These are phyloP conservation scores for Xylariaceae sp. DNA, from an alignment of 2,329 filamentous ascomycete genomes.

Conservation along the genomic window DNA sequence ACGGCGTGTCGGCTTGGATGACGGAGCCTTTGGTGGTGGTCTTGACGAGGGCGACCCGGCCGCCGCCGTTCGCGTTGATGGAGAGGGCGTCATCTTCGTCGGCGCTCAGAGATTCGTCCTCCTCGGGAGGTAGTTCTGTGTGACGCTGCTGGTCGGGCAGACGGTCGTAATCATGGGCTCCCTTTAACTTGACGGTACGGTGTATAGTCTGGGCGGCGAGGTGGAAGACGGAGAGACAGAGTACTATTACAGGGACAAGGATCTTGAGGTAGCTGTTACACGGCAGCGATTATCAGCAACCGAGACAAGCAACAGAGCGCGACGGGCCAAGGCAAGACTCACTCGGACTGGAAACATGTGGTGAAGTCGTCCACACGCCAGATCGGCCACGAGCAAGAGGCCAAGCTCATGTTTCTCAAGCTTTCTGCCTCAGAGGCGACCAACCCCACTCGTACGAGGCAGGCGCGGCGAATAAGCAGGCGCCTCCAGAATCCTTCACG, in stretches of 20 bases:
- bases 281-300: slow-evolving; percentile 4
- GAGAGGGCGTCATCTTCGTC: slow-evolving; percentile 54
- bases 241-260: slow-evolving; percentile 66
- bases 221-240: slow-evolving; percentile 61
- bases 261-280: slow-evolving; percentile 65
- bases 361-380: slow-evolving; percentile 60
- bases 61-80: slow-evolving; percentile 40
- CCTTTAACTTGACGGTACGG: slow-evolving; percentile 45
- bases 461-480: slow-evolving; percentile 2
- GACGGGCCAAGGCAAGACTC: slow-evolving; percentile 26
- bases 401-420: slow-evolving; percentile 32
- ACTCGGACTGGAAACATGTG: slow-evolving; percentile 60
- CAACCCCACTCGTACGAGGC: slow-evolving; percentile 3
- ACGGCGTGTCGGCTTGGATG: slow-evolving; percentile 68
- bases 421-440: slow-evolving; percentile 7
- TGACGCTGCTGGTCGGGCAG: slow-evolving; percentile 41
- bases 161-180: slow-evolving; percentile 49
- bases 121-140: slow-evolving; percentile 44
- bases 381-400: slow-evolving; percentile 48
- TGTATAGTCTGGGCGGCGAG: slow-evolving; percentile 52
- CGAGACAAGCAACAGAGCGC: background rate
- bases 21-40: slow-evolving; percentile 56
- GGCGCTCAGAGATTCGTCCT: slow-evolving; percentile 37
- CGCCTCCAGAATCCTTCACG: too few species aligned
- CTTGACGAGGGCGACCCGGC: slow-evolving; percentile 50